Base-by-base conservation (phyloP, 345 rosid genomes). In the Camelina hispida region DNA sequence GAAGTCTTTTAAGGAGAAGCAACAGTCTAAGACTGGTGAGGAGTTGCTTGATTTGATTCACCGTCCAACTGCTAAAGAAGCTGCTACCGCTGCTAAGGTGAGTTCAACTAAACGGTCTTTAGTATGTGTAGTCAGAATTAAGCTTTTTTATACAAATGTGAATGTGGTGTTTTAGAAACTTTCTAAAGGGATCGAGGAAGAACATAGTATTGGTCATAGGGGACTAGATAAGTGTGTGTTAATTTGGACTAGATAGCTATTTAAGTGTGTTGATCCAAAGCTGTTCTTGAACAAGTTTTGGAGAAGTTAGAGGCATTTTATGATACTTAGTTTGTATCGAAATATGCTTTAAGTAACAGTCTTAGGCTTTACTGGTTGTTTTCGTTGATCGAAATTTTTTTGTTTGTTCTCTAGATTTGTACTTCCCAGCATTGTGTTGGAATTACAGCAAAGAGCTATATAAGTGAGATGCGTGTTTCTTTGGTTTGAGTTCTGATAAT, bases 21-120 rank as follows among this genome's bases (percentile, higher is more conserved):
- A 95, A 85, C 88, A 93, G 59, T 90, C 97, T 0, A 90, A 86
- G 79, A 88, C 97, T 0, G 99, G 98, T 2, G 97, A 92, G 83
- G 99, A 92, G 86, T 86, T 95, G 59, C 83, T 90, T 83, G 88
- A 93, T 58, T 87, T 95, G 46, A 89, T 95, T 69, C 97, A 95
- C 65, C 85, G 93, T 63, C 98, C 99, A 3, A 95, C 99, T 15
- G 97, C 96, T 4, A 92, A 7, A 72, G 99, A 95, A 83, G 92
- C 94, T n/a, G 97, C 98, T 47, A 89, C 87, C 20, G 98, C 97
- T 64, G 93, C 93, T 62, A 90, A 86, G 97, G 99, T 94, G 81
- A 52, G 4, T 4, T 5, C 30, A 16, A 6, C 1, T 28, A n/a
- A n/a, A n/a, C n/a, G n/a, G n/a, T n/a, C n/a, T n/a, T n/a, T n/a